Base-by-base conservation (phyloP, 805 yeast species). In the Nakazawaea ishiwadae region DNA sequence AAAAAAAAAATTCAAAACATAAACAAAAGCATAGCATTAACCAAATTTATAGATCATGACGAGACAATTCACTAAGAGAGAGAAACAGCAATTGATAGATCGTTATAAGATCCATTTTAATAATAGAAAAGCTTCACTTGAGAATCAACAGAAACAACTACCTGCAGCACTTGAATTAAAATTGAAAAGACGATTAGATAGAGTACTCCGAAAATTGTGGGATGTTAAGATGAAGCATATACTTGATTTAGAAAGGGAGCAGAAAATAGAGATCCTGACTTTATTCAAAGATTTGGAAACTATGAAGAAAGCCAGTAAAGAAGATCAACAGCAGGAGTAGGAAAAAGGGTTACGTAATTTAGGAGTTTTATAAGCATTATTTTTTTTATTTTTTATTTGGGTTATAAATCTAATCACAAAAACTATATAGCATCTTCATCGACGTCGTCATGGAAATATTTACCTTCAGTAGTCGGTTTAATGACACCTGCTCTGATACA, bases 361-460 rank as follows among this genome's bases (percentile, higher is more conserved):
- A 24, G 27, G 6, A n/a, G n/a, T n/a, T n/a, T n/a, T n/a, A n/a
- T n/a, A n/a, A n/a, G n/a, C n/a, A n/a, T n/a, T n/a, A n/a, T n/a
- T n/a, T n/a, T n/a, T n/a, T n/a, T n/a, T n/a, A n/a, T n/a, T n/a
- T n/a, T n/a, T n/a, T n/a, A n/a, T n/a, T n/a, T n/a, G n/a, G n/a
- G n/a, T n/a, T n/a, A n/a, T n/a, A n/a, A n/a, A n/a, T n/a, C n/a
- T n/a, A n/a, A n/a, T n/a, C n/a, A n/a, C n/a, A n/a, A n/a, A n/a
- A n/a, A 16, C 27, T 30, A 3, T 29, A 63, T 70, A 39, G 84
- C 81, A 37, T 82, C 90, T 58, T 83, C 95, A 26, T 91, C 83
- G 48, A 91, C 78, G 56, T 86, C 93, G 47, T 91, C 97, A 72
- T 95, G 96, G 87, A 93, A 90, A 60, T 77, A 82, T 61, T 83